Evolutionary conservation across 2,329 filamentous ascomycete genomes (phyloP).

Genomic region (Colletotrichum simmondsii): DNA sequence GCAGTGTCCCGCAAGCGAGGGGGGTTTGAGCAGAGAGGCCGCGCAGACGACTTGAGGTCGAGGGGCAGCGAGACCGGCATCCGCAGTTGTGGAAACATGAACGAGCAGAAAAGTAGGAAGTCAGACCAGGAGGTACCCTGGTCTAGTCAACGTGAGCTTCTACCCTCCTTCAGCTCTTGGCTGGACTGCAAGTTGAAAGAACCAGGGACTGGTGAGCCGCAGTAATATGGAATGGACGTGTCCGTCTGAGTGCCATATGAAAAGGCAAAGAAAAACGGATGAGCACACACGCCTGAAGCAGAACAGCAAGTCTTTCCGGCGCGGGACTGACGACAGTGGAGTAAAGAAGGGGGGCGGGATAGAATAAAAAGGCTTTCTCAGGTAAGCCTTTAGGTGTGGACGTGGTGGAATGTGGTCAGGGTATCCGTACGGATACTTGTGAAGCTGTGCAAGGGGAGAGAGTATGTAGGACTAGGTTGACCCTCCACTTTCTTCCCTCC

Average conservation of each 20-base stretch:
- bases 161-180: constrained; percentile 26
- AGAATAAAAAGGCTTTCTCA: constrained; percentile 20
- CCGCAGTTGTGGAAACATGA: constrained; percentile 30
- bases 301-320: constrained; percentile 16
- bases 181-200: background rate
- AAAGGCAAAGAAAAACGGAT: constrained; percentile 14
- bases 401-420: constrained; percentile 27
- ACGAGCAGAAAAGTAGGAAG: constrained; percentile 20
- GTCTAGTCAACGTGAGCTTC: constrained; percentile 16
- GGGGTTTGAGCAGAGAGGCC: constrained; percentile 23
- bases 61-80: constrained; percentile 33
- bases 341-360: constrained; percentile 20
- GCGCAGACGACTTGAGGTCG: constrained; percentile 31
- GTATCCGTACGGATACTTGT: constrained; percentile 19
- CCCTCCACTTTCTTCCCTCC: constrained; percentile 7
- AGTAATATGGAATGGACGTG: background rate
- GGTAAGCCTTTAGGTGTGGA: constrained; percentile 7
- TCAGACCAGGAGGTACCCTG: constrained; percentile 10
- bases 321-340: constrained; percentile 33
- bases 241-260: constrained; percentile 4
- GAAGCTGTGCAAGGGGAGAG: constrained; percentile 27
- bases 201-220: constrained; percentile 1
- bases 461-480: background rate
- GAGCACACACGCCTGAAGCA: constrained; percentile 23
- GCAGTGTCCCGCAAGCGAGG: constrained; percentile 27